These are phyloP conservation scores for Aureobasidium sp. DNA, from an alignment of 2,329 filamentous ascomycete genomes.

Conservation along the genomic window DNA sequence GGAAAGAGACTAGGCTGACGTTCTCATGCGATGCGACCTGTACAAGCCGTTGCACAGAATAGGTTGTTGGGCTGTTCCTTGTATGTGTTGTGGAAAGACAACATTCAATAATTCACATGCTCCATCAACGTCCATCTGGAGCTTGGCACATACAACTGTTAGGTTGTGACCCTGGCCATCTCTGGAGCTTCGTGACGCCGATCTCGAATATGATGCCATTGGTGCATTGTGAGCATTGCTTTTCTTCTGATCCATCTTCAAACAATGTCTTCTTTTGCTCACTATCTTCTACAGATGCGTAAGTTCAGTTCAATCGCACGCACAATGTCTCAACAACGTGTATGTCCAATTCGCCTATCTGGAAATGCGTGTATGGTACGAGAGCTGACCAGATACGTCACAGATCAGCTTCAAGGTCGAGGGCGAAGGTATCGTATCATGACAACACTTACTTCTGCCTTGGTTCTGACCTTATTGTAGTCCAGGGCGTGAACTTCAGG, in stretches of 20 bases:
- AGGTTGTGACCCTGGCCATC: not conserved
- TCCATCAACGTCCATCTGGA: slow-evolving; percentile 1
- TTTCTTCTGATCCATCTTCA: not conserved
- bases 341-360: slow-evolving; percentile 12
- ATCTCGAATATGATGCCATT: slow-evolving; percentile 8
- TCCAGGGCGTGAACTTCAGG: slow-evolving; percentile 48
- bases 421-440: slow-evolving; percentile 25
- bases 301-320: slow-evolving; percentile 12
- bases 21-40: not conserved
- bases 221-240: not conserved
- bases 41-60: not conserved
- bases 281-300: slow-evolving; percentile 11
- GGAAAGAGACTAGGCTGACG: not conserved
- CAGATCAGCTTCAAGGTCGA: slow-evolving; percentile 44
- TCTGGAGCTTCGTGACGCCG: not conserved
- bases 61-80: not conserved
- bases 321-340: slow-evolving; percentile 29
- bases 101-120: slow-evolving; percentile 2
- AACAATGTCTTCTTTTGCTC: not conserved
- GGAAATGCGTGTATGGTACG: not conserved
- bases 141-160: slow-evolving; percentile 11
- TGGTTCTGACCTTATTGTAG: slow-evolving; percentile 18
- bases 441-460: not conserved
- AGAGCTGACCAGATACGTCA: not conserved
- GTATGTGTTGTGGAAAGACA: slow-evolving; percentile 4